Evolutionary conservation across 768 basidiomycete genomes (phyloP).

Genomic region (Lactarius quietus): DNA sequence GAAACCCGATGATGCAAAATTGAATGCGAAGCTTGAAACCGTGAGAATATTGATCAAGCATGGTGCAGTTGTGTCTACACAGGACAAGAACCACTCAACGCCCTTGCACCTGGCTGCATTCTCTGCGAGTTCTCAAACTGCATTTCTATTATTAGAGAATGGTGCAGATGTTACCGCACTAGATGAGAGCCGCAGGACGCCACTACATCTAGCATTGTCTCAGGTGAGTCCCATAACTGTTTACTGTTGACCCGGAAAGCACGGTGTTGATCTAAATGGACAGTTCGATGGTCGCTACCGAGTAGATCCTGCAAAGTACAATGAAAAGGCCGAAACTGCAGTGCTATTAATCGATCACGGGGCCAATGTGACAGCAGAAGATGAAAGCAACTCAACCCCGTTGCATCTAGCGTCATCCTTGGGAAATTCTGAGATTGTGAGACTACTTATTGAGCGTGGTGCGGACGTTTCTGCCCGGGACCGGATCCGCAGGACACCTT

Average conservation of each 20-base stretch:
- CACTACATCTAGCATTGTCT: background rate
- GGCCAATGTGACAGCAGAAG: background rate
- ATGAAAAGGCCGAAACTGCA: background rate
- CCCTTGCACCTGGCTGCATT: background rate
- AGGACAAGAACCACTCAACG: background rate
- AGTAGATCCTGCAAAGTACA: constrained; percentile 44
- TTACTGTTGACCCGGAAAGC: background rate
- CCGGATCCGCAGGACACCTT: background rate
- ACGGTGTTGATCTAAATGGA: no score
- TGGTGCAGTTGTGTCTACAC: background rate
- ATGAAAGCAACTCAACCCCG: background rate
- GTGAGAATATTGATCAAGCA: background rate
- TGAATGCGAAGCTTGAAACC: no score
- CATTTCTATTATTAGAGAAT: background rate
- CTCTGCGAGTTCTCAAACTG: background rate
- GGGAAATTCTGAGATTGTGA: no score
- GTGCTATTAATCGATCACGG: background rate
- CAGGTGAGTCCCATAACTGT: background rate
- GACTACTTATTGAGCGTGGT: no score
- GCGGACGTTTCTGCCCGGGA: background rate
- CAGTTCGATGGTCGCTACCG: no score
- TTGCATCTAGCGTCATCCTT: background rate
- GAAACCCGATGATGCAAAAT: no score
- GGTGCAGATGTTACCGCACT: background rate
- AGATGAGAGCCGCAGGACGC: background rate